Base-by-base conservation (phyloP, 2,329 filamentous ascomycete genomes). In the Coleophoma cylindrospora region DNA sequence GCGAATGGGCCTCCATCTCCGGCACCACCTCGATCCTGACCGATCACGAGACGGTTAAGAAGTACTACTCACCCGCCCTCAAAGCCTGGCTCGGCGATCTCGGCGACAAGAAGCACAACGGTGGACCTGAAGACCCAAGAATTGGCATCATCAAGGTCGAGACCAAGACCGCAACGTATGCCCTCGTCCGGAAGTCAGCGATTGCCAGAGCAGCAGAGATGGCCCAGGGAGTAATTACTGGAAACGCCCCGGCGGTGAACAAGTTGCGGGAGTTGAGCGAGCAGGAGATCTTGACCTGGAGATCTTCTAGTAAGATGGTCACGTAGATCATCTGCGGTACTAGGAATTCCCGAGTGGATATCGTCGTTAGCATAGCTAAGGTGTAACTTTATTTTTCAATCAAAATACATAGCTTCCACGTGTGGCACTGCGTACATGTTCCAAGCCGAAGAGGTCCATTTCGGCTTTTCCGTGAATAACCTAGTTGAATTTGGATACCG, bases 61-160 rank as follows among this genome's bases (percentile, higher is more conserved):
- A 91, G 69, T 81, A 90, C 70, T 95, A 95, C 70, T 84, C 75
- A 19, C 78, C 83, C 0, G 66, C 75, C 0, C 74, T 95, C 53
- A 91, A 91, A 74, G 86, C 88, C 0, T 95, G 91, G 91, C 64
- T 96, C 14, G 91, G 91, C 6, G 90, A 95, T 57, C 76, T 95
- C 15, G 87, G 85, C 19, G 90, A 95, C 56, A 90, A 89, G 43
- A 82, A 77, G 51, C 91, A 95, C 64, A 87, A 95, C 57, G 91
- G 90, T 22, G 84, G 87, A 2, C 84, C 85, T 54, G 80, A 89
- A 1, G 91, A 95, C 62, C 90, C 91, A 12, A 78, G 91, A 19
- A 89, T 95, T 57, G 88, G 83, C 37, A 70, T 95, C 55, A 95
- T 95, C 61, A 84, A 83, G 50, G 83, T 95, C 54, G 83, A 84